Evolutionary conservation across 371 early-diverging fungal species (phyloP), one percentile per base, ranked within the genome.

Genomic region (Chytridium lagenaria): DNA sequence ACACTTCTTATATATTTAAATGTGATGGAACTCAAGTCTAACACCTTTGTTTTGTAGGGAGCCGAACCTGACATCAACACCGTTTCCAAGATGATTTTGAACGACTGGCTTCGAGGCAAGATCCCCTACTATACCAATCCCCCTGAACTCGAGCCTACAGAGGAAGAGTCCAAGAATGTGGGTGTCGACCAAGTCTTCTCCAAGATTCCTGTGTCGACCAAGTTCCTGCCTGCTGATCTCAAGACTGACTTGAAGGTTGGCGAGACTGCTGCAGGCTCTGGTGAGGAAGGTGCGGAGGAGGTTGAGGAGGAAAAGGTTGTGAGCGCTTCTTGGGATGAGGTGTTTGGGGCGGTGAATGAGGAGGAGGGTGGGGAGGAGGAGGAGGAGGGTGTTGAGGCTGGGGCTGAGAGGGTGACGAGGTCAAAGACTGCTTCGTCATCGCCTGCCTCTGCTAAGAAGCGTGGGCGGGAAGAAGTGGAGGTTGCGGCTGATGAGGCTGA

Each of bases 101-200:
- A 98, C 85, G 99, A 99, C 84, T 99, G 98, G 98, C 85, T 98
- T 64, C 90, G 99, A 69, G 99, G 99, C 59, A 94, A 96, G 81
- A 95, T 99, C 78, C 99, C 99, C 28, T 99, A 91, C 88, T 99
- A 91, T 82, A 89, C 89, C 0, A 81, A 91, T 26, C 99, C 99
- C 51, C 96, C 98, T 39, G 90, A 85, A 26, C 50, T 70, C 19
- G 74, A 72, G 30, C 74, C 68, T 68, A 79, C 75, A 34, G 72
- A 81, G n/a, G 77, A 82, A 70, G 76, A 81, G 71, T 77, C 64
- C 81, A 39, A 40, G 65, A 74, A 34, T 15, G 64, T 83, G 63
- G 85, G 85, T 40, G 92, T 95, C 16, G 90, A 90, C 64, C 96
- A 95, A 82, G 79, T 87, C 74, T 92, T 96, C 75, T 87, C 87